phyloP scores from a whole-genome alignment of 768 basidiomycete genomes.

The Hygrophoropsis aurantiaca region DNA sequence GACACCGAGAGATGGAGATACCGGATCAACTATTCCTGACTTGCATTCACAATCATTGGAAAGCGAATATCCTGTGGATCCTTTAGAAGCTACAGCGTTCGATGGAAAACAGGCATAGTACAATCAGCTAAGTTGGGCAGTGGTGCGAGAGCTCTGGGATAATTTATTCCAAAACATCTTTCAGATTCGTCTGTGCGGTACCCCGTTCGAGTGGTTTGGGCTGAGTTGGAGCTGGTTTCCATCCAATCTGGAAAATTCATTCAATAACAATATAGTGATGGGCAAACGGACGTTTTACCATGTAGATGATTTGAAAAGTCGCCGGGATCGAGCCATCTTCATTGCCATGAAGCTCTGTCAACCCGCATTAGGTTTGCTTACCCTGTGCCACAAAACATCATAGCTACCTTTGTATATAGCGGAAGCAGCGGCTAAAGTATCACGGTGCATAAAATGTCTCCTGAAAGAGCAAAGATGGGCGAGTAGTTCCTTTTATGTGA shows the following conservation, averaged over 20 bases:
- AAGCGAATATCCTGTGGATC: too few relatives aligned
- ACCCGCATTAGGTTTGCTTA: not conserved
- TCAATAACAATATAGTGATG: not conserved
- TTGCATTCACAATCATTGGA: too few relatives aligned
- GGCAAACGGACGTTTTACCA: conserved; percentile 48
- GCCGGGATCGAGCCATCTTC: conserved; percentile 86
- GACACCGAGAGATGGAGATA: too few relatives aligned
- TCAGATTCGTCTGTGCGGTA: conserved; percentile 57
- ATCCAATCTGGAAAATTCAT: conserved; percentile 62
- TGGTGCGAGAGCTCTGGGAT: too few relatives aligned
- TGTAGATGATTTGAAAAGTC: conserved; percentile 94
- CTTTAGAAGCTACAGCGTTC: too few relatives aligned
- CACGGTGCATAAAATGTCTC: conserved; percentile 68
- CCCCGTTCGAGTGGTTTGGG: conserved; percentile 67
- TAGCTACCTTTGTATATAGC: conserved; percentile 94
- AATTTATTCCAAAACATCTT: conserved; percentile 49
- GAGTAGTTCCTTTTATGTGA: not conserved
- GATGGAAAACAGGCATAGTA: too few relatives aligned
- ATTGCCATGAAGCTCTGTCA: conserved; percentile 79
- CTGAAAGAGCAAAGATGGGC: conserved; percentile 33
- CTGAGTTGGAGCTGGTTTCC: conserved; percentile 73
- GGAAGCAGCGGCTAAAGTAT: conserved; percentile 87
- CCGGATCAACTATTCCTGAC: too few relatives aligned
- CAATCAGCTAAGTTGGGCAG: too few relatives aligned
- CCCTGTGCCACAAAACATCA: conserved; percentile 9